These are phyloP conservation scores for Cyathus striatus DNA, from an alignment of 768 basidiomycete species.

Conservation along the genomic window DNA sequence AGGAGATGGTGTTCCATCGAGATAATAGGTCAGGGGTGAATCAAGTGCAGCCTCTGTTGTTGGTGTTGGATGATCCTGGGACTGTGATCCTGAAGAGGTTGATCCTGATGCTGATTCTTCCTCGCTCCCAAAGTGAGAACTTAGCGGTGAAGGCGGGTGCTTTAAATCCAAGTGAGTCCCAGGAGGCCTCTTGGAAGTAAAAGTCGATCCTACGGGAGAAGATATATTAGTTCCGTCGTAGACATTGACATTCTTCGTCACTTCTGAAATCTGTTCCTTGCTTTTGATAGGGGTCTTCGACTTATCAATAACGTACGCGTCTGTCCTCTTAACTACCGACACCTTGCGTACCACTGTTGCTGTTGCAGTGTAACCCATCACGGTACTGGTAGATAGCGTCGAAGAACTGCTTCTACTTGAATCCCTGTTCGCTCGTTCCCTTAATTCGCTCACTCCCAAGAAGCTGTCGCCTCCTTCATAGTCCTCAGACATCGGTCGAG, in stretches of 20 bases:
- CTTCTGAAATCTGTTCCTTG: background rate
- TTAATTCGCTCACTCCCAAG: conserved; percentile 8
- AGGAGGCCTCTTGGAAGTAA: conserved; percentile 5
- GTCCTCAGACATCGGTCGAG: conserved; percentile 1
- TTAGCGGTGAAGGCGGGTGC: conserved; percentile 41
- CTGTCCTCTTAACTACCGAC: conserved; percentile 42
- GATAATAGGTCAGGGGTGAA: conserved; percentile 29
- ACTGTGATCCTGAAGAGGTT: conserved; percentile 32
- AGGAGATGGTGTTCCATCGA: conserved; percentile 24
- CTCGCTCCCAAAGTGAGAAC: conserved; percentile 42
- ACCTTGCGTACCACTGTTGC: conserved; percentile 41
- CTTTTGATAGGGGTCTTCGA: conserved; percentile 4
- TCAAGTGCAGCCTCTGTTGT: conserved; percentile 25
- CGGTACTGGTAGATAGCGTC: conserved; percentile 38
- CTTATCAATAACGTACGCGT: conserved; percentile 45
- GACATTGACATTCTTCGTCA: background rate
- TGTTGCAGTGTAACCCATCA: conserved; percentile 28
- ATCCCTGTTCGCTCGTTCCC: conserved; percentile 27
- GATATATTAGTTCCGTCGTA: background rate
- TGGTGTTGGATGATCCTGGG: conserved; percentile 35
- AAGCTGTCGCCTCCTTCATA: conserved; percentile 12
- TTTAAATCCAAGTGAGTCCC: conserved; percentile 7
- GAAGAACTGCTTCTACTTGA: conserved; percentile 43
- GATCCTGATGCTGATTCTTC: conserved; percentile 32
- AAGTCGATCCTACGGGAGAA: background rate